Conservation (phyloP, 2,329 filamentous ascomycete species). For the Tolypocladium sp. region DNA sequence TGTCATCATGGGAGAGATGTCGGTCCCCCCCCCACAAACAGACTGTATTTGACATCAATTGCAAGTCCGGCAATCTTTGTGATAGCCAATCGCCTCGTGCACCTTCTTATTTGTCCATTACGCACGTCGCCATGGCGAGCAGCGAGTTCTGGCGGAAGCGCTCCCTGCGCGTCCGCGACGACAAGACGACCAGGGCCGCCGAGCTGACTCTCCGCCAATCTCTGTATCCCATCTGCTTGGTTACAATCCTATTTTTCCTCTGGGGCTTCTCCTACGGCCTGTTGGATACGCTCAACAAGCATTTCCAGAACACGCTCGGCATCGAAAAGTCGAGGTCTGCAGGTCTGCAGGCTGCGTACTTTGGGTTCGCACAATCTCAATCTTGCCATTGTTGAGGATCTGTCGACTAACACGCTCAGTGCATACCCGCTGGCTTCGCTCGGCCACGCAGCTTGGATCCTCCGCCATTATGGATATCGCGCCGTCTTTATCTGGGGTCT, state of each 20-base stretch:
- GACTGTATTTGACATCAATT: neutral
- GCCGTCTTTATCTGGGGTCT: conserved; percentile 62
- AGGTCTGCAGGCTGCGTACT: conserved; percentile 42
- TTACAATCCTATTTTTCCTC: conserved; percentile 36
- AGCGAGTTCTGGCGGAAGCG: conserved; percentile 34
- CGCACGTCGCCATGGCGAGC: conserved; percentile 22
- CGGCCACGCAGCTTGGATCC: conserved; percentile 52
- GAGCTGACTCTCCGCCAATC: conserved; percentile 59
- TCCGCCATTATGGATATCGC: conserved; percentile 57
- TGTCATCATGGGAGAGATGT: neutral
- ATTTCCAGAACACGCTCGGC: conserved; percentile 36
- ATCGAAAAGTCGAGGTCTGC: conserved; percentile 34
- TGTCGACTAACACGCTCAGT: conserved; percentile 17
- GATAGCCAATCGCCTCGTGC: neutral
- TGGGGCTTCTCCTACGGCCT: conserved; percentile 38
- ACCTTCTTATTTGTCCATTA: neutral
- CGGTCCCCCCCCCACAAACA: neutral
- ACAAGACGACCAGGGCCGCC: conserved; percentile 30
- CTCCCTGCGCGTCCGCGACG: conserved; percentile 33
- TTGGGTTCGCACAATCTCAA: conserved; percentile 35
- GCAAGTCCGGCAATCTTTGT: neutral
- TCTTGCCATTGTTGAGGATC: neutral
- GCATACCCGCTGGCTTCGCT: conserved; percentile 65
- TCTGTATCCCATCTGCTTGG: conserved; percentile 53
- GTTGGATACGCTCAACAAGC: conserved; percentile 39